These are phyloP conservation scores for Ocimum tenuiflorum DNA, from an alignment of 257 asterid genomes.

Conservation along the genomic window DNA sequence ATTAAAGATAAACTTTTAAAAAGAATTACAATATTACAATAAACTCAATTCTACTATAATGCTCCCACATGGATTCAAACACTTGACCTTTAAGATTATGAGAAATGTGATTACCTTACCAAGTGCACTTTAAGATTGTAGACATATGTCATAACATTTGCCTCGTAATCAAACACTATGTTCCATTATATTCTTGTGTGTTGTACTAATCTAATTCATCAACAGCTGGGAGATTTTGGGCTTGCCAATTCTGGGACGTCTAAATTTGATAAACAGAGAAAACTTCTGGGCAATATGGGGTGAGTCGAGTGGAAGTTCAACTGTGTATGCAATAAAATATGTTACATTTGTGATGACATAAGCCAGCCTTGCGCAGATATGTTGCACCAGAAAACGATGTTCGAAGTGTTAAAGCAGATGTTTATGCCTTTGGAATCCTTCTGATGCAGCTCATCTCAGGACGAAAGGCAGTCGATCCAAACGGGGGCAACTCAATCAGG, in stretches of 20 bases:
- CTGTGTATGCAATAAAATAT: background rate
- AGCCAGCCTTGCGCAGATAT: slow-evolving; percentile 35
- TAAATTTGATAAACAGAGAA: slow-evolving; percentile 27
- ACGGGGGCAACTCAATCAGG: slow-evolving; percentile 36
- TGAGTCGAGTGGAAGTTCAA: slow-evolving; percentile 19
- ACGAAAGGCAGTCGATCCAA: slow-evolving; percentile 38
- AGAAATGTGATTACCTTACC: no score
- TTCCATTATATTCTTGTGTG: no score
- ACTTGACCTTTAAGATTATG: no score
- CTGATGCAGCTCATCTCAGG: slow-evolving; percentile 66
- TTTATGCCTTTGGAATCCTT: slow-evolving; percentile 57
- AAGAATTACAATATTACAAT: no score
- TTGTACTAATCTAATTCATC: background rate
- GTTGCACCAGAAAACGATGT: slow-evolving; percentile 61
- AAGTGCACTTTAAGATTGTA: no score
- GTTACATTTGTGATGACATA: background rate
- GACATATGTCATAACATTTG: no score
- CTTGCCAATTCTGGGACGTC: slow-evolving; percentile 49
- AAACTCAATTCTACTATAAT: no score
- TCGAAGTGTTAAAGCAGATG: slow-evolving; percentile 51
- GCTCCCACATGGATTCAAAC: no score
- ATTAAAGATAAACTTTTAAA: no score
- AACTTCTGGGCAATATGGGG: slow-evolving; percentile 40
- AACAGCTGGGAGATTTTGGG: slow-evolving; percentile 65
- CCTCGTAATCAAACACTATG: no score